Evolutionary conservation across 176 grass and related monocot genomes (phyloP), one percentile per base, ranked within the genome.

Genomic region (Musa itinerans): DNA sequence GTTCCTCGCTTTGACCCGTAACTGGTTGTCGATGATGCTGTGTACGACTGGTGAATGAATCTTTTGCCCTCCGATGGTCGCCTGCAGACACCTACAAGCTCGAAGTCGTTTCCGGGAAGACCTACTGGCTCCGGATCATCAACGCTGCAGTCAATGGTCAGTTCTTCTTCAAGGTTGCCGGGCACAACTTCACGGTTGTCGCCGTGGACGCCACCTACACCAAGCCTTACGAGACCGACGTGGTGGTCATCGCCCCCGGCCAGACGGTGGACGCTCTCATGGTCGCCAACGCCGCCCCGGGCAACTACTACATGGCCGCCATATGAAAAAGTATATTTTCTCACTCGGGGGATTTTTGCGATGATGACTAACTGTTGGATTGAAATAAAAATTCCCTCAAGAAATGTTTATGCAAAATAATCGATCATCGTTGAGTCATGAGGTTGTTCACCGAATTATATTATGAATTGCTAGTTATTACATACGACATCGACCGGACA

Each of bases 261-360:
- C 91, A 93, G 82, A 93, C 87, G 15, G 80, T 93, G 1, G 90
- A 93, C 76, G 85, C 87, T n/a, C 77, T 93, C 53, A 90, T 93
- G 82, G 65, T 16, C 52, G 80, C 87, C 19, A 65, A 72, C 49
- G 87, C 91, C 29, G 5, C 78, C 12, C 78, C 80, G 0, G 78
- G 76, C 9, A 43, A 52, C 74, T 88, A 90, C 79, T 82, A 88
- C 85, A 83, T 88, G 83, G 83, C 72, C 34, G 83, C 88, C 74
- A 27, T 27, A 27, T 27, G 1, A 2, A 27, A 1, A 27, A 1
- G 0, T 27, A 27, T 27, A 27, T 27, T 27, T 27, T 27, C 26
- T 27, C 26, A 2, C 26, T 27, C 2, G 2, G 26, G 2, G 26
- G 26, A 1, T 2, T 27, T 27, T 27, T 27, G 2, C 2, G 26